Conservation (phyloP, 768 basidiomycete genomes). For the Lanmaoa pseudosensibilis region DNA sequence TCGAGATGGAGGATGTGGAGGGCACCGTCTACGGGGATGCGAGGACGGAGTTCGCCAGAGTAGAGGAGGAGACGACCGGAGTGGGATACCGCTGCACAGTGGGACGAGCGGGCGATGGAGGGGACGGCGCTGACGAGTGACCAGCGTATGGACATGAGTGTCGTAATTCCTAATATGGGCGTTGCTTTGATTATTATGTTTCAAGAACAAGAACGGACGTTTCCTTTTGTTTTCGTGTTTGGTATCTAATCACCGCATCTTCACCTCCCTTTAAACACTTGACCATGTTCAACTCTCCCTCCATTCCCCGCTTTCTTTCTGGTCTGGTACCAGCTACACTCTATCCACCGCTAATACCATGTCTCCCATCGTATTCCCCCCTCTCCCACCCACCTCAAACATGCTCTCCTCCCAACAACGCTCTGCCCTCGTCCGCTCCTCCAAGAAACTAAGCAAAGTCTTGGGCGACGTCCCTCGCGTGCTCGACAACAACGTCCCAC, state of each 20-base stretch:
- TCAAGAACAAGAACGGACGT: background rate
- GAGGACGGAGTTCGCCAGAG: conserved; percentile 44
- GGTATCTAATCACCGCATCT: too few relatives aligned
- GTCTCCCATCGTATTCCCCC: too few relatives aligned
- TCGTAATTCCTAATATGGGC: background rate
- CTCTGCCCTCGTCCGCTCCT: conserved; percentile 53
- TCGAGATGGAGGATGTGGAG: conserved; percentile 29
- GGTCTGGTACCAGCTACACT: conserved; percentile 30
- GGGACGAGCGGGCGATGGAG: conserved; percentile 41
- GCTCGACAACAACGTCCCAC: conserved; percentile 35
- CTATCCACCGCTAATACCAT: background rate
- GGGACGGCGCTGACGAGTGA: conserved; percentile 23
- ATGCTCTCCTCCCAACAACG: conserved; percentile 50
- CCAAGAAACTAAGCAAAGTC: conserved; percentile 59
- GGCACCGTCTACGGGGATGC: conserved; percentile 40
- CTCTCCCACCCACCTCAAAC: conserved; percentile 60
- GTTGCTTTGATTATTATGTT: background rate
- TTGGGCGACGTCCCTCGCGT: conserved; percentile 62
- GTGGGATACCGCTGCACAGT: conserved; percentile 35
- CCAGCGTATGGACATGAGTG: conserved; percentile 30
- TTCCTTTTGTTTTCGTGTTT: background rate
- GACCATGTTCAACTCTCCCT: too few relatives aligned
- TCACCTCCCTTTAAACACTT: too few relatives aligned
- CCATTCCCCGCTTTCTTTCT: background rate
- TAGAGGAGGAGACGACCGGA: conserved; percentile 37